Base-by-base conservation (phyloP, 345 rosid genomes). In the Hypericum perforatum region DNA sequence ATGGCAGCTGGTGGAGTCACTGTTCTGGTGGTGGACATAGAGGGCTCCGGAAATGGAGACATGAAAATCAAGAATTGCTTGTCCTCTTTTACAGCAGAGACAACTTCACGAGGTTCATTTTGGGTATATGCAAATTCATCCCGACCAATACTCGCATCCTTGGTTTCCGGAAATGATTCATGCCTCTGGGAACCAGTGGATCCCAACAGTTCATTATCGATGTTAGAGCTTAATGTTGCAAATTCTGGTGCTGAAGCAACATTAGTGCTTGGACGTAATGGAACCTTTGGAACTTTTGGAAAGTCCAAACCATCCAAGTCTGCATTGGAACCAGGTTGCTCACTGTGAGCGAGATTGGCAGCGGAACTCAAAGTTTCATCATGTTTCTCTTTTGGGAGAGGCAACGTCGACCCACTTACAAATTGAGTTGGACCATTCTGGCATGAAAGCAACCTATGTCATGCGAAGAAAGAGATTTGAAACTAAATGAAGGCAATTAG, bases 391-490 rank as follows among this genome's bases (percentile, higher is more conserved):
- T 71, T 64, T 5, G 80, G 84, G 68, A 82, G 77, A 50, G 96
- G 95, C 60, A 81, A 22, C 63, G 65, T 85, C 44, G 94, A 80
- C 47, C 85, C 96, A 57, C 85, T 85, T 57, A 63, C 77, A 68
- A 81, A 82, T 60, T 78, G 76, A 5, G 76, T 72, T 49, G 98
- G 81, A 52, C 97, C 97, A 70, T 80, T 80, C 95, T 92, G 77
- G 45, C 56, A 73, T 63, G 11, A 43, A 38, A 42, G 42, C 45
- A 56, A 59, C 8, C 58, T 32, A 29, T 29, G 42, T 59, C 39
- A 77, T 64, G 55, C 32, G 54, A 22, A 63, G 54, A 54, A 47
- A 67, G 59, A 57, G 41, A 22, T 4, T 22, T 4, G 32, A 54
- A 59, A 52, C 43, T 7, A 13, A 54, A 45, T 11, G 6, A 43